Conservation (phyloP, 225 moss, liverwort and hornwort genomes). For the Polytrichum formosum region DNA sequence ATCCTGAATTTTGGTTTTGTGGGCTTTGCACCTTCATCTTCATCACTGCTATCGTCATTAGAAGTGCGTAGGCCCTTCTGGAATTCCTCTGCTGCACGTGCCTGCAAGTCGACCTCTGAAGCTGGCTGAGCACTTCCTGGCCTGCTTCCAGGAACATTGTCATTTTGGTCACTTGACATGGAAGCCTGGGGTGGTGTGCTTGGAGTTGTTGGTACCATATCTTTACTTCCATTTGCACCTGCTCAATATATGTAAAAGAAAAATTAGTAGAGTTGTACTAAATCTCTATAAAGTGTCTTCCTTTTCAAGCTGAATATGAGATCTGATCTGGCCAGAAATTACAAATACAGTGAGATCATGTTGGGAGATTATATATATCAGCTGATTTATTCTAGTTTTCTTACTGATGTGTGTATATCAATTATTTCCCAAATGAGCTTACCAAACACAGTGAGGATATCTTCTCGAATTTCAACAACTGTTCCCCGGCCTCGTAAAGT, state of each 20-base stretch:
- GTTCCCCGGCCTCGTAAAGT: conserved; percentile 95
- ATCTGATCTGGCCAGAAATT: too few species aligned
- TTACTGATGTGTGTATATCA: too few species aligned
- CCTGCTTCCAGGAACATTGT: conserved; percentile 2
- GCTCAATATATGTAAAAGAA: neutral
- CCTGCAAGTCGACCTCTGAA: conserved; percentile 69
- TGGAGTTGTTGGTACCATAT: conserved; percentile 34
- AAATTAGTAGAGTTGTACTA: too few species aligned
- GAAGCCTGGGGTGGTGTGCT: conserved; percentile 35
- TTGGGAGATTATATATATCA: too few species aligned
- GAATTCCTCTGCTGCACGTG: conserved; percentile 96
- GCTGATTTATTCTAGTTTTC: too few species aligned
- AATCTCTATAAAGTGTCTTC: too few species aligned
- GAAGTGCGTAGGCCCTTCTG: conserved; percentile 73
- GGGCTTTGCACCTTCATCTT: conserved; percentile 50
- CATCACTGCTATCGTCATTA: conserved; percentile 91
- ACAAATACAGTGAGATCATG: too few species aligned
- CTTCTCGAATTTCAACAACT: conserved; percentile 92
- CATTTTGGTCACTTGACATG: conserved; percentile 29
- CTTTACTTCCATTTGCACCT: conserved; percentile 55
- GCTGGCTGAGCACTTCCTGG: conserved; percentile 34
- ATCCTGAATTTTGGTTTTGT: conserved; percentile 75
- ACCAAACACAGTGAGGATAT: conserved; percentile 68
- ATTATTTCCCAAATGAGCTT: conserved; percentile 9
- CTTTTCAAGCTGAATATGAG: too few species aligned